Evolutionary conservation across 2,329 filamentous ascomycete species (phyloP).

Genomic region (Aspergillus clavatus): DNA sequence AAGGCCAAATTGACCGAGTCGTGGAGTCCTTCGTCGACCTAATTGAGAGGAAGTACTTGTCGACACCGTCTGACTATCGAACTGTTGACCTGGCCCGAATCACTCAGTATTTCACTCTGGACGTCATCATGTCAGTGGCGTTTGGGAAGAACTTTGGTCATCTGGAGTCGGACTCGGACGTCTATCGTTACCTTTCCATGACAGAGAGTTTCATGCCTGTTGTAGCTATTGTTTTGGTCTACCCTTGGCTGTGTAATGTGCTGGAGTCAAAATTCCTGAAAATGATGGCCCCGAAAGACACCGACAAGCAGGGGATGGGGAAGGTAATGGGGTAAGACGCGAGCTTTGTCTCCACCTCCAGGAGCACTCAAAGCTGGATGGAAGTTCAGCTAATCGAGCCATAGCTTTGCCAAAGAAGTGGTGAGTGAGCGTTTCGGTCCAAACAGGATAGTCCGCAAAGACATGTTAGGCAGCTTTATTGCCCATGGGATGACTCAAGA

Average conservation of each 20-base stretch:
- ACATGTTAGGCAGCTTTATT: neutral
- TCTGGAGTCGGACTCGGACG: neutral
- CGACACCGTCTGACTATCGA: neutral
- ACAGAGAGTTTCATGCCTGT: too few species aligned
- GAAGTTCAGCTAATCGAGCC: neutral
- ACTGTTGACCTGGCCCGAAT: neutral
- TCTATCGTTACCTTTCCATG: too few species aligned
- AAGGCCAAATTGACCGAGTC: neutral
- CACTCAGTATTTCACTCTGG: neutral
- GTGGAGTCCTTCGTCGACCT: neutral
- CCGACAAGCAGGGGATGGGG: neutral
- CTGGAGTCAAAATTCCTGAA: neutral
- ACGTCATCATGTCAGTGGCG: neutral
- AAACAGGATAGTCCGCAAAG: neutral
- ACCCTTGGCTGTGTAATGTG: too few species aligned
- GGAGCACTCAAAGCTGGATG: too few species aligned
- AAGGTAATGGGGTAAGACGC: neutral
- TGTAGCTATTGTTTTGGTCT: too few species aligned
- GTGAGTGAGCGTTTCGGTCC: neutral
- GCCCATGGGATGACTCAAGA: neutral
- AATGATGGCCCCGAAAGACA: neutral
- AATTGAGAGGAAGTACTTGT: neutral
- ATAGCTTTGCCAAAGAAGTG: neutral
- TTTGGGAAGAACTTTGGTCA: neutral
- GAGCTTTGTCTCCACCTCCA: neutral